Base-by-base conservation (phyloP, 768 basidiomycete genomes). In the Suillus decipiens region DNA sequence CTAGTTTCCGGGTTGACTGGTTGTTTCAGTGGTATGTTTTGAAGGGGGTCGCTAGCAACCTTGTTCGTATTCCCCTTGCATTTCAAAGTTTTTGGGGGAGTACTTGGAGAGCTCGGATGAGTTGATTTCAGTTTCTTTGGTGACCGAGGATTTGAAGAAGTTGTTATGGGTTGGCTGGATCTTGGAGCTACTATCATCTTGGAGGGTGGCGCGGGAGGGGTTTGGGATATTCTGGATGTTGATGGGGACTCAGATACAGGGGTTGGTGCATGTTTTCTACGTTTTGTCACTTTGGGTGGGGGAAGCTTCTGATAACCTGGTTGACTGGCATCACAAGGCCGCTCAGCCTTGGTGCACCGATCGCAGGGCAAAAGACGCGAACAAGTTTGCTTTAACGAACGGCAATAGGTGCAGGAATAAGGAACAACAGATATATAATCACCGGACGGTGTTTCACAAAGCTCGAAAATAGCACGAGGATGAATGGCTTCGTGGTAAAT, bases 301-400 rank as follows among this genome's bases (percentile, higher is more conserved):
- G 73, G 75, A 24, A 75, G 67, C 37, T 19, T 65, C 39, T 73
- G 66, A 31, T 71, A 75, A 34, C 67, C 67, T 41, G 12, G 37
- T 34, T 41, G 43, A 3, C 15, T 0, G 3, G 17, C 34, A n/a
- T 0, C 0, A 43, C 74, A 76, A 11, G 1, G 7, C 7, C 1
- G 2, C 5, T 33, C 64, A 14, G 42, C 31, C 31, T 45, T 66
- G 33, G n/a, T 45, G 58, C 73, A 76, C 34, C 73, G 75, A 31
- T 11, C 42, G 51, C 73, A 75, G 3, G 75, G 73, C 41, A n/a
- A 48, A 2, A 39, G n/a, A 51, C 73, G 75, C 4, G 73, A 75
- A 37, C 73, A 76, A 10, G 67, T 54, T 14, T 70, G 62, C 14
- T 17, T 64, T 19, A 22, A 0, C 15, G 3, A 3, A 43, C 3